Base-by-base conservation (phyloP, 176 grass and related monocot species). In the Lolium perenne region DNA sequence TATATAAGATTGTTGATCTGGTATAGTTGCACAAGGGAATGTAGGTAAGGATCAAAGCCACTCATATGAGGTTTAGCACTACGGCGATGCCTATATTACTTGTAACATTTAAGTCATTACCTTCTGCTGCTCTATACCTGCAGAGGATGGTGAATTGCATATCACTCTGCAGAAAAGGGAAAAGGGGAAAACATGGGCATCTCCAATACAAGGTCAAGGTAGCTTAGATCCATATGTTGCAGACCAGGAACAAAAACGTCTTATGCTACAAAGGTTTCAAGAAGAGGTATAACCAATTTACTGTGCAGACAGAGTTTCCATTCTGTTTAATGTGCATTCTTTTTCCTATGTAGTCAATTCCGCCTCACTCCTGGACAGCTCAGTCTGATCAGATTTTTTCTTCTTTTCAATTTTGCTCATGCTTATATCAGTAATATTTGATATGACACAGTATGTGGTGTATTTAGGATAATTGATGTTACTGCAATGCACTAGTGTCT, bases 191-290 rank as follows among this genome's bases (percentile, higher is more conserved):
- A 88, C 92, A 25, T 99, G 97, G 94, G 90, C 93, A 82, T 99
- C 97, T 80, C 97, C 97, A 69, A 92, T 98, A 91, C 90, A 90
- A 81, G 90, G 97, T 22, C 97, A 98, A 85, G 94, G 97, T 82
- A 41, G 77, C 59, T 83, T 99, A 57, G 94, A 98, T 78, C 88
- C 94, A 66, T 93, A 94, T 89, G 76, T 82, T 25, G 86, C 87
- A 43, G 94, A 99, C 90, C 79, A 94, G 84, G 97, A 99, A 87
- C 97, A 99, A 83, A 98, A 95, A 83, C 87, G 94, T 60, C 92
- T 99, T 72, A 99, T 99, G 94, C 94, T 96, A 48, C 97, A 99
- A 88, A 99, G 97, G 53, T 99, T 99, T 71, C 97, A 99, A 78
- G 97, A 99, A 99, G 97, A 99, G 92, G 97, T 99, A 84, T 92